phyloP scores from a whole-genome alignment of 2,329 filamentous ascomycete species.

The Colletotrichum tropicicola region DNA sequence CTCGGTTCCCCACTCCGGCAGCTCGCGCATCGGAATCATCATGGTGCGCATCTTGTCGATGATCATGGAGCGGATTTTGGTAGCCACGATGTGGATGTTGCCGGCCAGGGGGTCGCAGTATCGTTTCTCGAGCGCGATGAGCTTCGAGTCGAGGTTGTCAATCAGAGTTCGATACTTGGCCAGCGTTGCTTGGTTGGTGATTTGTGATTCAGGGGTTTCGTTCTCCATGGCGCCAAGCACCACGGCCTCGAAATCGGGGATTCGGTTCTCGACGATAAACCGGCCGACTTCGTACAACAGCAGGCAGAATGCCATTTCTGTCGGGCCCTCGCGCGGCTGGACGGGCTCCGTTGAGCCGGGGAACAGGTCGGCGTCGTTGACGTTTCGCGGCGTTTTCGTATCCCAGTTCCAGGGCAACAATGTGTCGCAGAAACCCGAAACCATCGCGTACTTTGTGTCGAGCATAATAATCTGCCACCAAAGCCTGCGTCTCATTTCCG shows the following conservation, averaged over 20 bases:
- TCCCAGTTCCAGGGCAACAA: constrained; percentile 63
- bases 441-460: constrained; percentile 64
- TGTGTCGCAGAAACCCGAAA: constrained; percentile 65
- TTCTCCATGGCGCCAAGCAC: constrained; percentile 44
- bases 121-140: constrained; percentile 56
- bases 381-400: constrained; percentile 63
- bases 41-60: constrained; percentile 59
- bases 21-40: constrained; percentile 54
- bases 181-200: constrained; percentile 50
- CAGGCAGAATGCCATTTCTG: constrained; percentile 68
- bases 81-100: constrained; percentile 59
- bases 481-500: constrained; percentile 72
- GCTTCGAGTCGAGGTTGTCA: constrained; percentile 49
- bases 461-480: constrained; percentile 73
- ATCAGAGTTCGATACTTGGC: constrained; percentile 53
- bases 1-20: constrained; percentile 59
- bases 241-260: constrained; percentile 52
- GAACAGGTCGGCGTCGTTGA: constrained; percentile 67
- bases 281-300: constrained; percentile 59
- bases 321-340: constrained; percentile 62
- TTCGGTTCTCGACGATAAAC: constrained; percentile 52
- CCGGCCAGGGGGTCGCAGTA: constrained; percentile 62
- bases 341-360: constrained; percentile 61
- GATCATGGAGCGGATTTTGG: constrained; percentile 56
- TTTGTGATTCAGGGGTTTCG: constrained; percentile 57